A percentile compares a stretch with the other conserved stretches of the same genome.
These are phyloP conservation scores for Kuraishia floccosa DNA, from an alignment of 805 yeast species.

Conservation along the genomic window DNA sequence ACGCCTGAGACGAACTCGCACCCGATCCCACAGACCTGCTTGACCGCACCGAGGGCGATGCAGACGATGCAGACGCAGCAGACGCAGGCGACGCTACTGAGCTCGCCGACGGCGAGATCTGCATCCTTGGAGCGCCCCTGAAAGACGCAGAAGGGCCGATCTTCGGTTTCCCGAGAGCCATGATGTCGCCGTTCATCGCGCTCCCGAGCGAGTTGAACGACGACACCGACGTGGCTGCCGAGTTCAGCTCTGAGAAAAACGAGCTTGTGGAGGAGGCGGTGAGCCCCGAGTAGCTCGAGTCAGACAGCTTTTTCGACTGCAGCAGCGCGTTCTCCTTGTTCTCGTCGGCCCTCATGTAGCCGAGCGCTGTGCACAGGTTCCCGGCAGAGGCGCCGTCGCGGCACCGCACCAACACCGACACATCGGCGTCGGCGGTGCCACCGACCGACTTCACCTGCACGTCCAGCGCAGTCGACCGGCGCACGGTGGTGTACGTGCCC, in stretches of 20 bases:
- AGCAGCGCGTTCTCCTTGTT: conserved; percentile 3
- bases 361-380: conserved; percentile 4
- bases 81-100: too few species aligned
- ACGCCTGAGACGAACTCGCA: too few species aligned
- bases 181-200: conserved; percentile 3
- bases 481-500: conserved; percentile 6
- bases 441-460: conserved; percentile 8
- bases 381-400: conserved; percentile 4
- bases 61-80: too few species aligned
- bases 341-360: conserved; percentile 2
- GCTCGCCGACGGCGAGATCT: too few species aligned
- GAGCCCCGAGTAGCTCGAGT: conserved; percentile 14
- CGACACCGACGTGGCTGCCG: conserved; percentile 4
- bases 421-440: conserved; percentile 2
- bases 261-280: conserved; percentile 20
- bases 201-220: conserved; percentile 3
- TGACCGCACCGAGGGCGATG: too few species aligned
- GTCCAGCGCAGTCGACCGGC: conserved; percentile 10
- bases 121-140: too few species aligned
- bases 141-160: neutral
- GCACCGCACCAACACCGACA: conserved; percentile 4
- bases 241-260: conserved; percentile 2
- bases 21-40: too few species aligned
- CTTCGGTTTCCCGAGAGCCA: conserved; percentile 4
- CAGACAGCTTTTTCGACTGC: conserved; percentile 3